phyloP scores from a whole-genome alignment of 176 grass and related monocot genomes.

The Cocos nucifera region DNA sequence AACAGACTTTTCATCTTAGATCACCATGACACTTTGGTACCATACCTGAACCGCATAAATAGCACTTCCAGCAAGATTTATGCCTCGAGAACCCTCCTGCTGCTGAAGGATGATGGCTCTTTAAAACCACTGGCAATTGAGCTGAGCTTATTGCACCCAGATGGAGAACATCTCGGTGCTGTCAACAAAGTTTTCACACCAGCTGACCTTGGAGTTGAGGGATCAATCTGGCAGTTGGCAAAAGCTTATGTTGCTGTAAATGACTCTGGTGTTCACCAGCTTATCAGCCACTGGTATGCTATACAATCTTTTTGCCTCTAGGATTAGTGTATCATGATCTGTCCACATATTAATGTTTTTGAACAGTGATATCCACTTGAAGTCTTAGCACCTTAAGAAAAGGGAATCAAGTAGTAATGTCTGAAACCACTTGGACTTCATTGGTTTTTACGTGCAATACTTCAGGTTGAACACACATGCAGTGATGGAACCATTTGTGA shows the following conservation, averaged over 20 bases:
- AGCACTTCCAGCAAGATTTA: background rate
- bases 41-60: no score
- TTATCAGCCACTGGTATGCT: background rate
- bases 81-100: background rate
- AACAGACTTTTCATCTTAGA: no score
- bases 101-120: background rate
- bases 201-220: background rate
- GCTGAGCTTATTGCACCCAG: background rate
- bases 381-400: no score
- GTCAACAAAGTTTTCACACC: background rate
- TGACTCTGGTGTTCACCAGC: background rate
- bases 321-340: no score
- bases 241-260: background rate
- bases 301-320: background rate
- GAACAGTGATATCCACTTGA: no score
- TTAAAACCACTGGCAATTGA: background rate
- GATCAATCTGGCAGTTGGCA: background rate
- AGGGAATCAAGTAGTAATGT: no score
- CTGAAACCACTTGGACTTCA: no score
- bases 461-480: no score
- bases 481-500: no score
- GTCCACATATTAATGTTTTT: no score
- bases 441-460: no score
- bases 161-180: background rate
- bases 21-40: no score